phyloP scores from a whole-genome alignment of 2,329 filamentous ascomycete genomes.

The Ascochyta rabiei region DNA sequence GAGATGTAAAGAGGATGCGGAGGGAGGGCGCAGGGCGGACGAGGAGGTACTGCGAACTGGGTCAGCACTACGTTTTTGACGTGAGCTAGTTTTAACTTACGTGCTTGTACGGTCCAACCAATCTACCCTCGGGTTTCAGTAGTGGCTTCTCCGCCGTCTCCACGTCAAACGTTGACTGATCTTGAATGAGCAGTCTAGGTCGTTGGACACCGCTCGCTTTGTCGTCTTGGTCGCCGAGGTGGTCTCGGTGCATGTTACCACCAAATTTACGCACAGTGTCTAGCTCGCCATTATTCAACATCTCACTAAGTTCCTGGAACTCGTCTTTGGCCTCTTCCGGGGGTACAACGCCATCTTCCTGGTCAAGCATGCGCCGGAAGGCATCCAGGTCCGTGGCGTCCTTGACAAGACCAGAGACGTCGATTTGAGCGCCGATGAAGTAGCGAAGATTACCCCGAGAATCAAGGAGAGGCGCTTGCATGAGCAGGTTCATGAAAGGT shows the following conservation, averaged over 20 bases:
- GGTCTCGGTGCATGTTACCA: constrained; percentile 66
- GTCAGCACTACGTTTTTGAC: constrained; percentile 2
- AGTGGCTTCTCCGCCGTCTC: constrained; percentile 22
- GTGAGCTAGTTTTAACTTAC: constrained; percentile 48
- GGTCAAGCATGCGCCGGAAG: constrained; percentile 57
- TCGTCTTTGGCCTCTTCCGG: constrained; percentile 59
- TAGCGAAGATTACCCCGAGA: constrained; percentile 70
- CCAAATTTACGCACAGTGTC: constrained; percentile 68
- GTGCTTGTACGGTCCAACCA: constrained; percentile 62
- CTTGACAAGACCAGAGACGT: constrained; percentile 71
- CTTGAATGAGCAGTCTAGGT: constrained; percentile 57
- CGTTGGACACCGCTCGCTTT: constrained; percentile 40
- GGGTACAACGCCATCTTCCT: constrained; percentile 39
- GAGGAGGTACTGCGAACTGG: constrained; percentile 51
- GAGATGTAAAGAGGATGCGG: constrained; percentile 58
- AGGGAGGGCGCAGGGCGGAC: constrained; percentile 56
- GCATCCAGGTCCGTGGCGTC: constrained; percentile 70
- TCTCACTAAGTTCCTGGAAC: constrained; percentile 70
- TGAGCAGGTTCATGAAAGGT: constrained; percentile 77
- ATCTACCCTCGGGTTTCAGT: constrained; percentile 31
- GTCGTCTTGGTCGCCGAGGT: constrained; percentile 56
- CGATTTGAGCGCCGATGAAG: constrained; percentile 74
- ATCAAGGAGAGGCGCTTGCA: constrained; percentile 74
- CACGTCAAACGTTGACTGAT: constrained; percentile 47
- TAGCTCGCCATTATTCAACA: constrained; percentile 72